Evolutionary conservation across 371 early-diverging fungal species (phyloP), one percentile per base, ranked within the genome.

Genomic region (Mucor indicus): DNA sequence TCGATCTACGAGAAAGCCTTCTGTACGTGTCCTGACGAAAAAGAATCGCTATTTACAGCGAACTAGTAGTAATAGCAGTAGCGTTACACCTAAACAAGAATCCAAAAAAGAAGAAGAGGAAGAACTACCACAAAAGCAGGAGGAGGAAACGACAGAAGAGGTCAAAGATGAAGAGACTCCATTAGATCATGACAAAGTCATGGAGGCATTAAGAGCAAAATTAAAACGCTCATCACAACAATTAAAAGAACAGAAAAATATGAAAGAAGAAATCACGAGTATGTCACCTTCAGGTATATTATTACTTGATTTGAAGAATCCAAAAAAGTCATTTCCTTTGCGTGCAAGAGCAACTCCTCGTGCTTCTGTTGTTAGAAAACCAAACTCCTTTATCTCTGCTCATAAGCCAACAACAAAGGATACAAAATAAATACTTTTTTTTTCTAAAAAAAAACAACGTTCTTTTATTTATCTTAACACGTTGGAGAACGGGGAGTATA

Each of bases 271-370:
- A 38, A 41, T 57, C 2, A 50, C 52, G 12, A 61, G 55, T 30
- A 68, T 68, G 72, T 72, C 72, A 19, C 72, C 68, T 21, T 53
- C 65, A 3, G 72, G 72, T 23, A 63, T 72, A 6, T 41, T 72
- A n/a, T 48, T 72, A 11, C 52, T 72, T 11, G 72, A 72, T 41
- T 44, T 72, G 10, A 72, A 72, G 30, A 65, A 72, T 22, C 69
- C 69, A 19, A 59, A 62, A 16, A 62, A 60, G 31, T 41, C 54
- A 4, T 67, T 67, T 36, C 64, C 71, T 27, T 38, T 55, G 8
- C 22, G 48, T 19, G 24, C n/a, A n/a, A 33, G 35, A 33, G n/a
- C 44, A 13, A 57, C 60, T 11, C 61, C 67, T 10, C 60, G 63
- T 30, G 65, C 68, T 9, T 63, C 72, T 22, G 62, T 66, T 13